phyloP scores from a whole-genome alignment of 352 stramenopile species.

The Paralagenidium karlingii region DNA sequence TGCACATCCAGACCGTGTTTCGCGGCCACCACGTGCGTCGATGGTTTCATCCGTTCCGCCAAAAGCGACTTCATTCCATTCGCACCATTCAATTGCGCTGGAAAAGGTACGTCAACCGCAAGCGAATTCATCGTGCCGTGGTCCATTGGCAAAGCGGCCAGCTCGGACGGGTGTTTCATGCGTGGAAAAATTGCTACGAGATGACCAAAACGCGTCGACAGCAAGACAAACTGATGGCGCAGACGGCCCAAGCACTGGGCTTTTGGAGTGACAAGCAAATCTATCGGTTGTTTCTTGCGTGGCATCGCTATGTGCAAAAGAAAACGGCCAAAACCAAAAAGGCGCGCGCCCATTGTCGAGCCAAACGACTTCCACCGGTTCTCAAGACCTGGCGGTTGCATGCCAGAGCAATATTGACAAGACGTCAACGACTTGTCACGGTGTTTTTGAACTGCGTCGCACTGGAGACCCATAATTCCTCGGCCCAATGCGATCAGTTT shows the following conservation, averaged over 20 bases:
- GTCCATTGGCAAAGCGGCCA: conserved; percentile 48
- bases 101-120: conserved; percentile 27
- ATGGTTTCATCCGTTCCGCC: conserved; percentile 21
- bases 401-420: conserved; percentile 11
- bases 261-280: conserved; percentile 56
- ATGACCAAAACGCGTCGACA: conserved; percentile 11
- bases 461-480: conserved; percentile 64
- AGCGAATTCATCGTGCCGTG: conserved; percentile 28
- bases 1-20: conserved; percentile 49
- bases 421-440: conserved; percentile 22
- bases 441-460: conserved; percentile 50
- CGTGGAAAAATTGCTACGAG: conserved; percentile 24
- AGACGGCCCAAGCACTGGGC: conserved; percentile 31
- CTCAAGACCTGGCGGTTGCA: conserved; percentile 32
- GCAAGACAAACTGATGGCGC: conserved; percentile 8
- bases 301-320: conserved; percentile 19
- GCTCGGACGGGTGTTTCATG: conserved; percentile 31
- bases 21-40: conserved; percentile 25
- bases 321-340: conserved; percentile 36
- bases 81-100: conserved; percentile 49
- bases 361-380: conserved; percentile 40
- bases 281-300: conserved; percentile 24
- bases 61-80: conserved; percentile 17
- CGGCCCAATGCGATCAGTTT: conserved; percentile 22
- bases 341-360: conserved; percentile 55